Evolutionary conservation across 148 eudicot genomes (phyloP), one percentile per base, ranked within the genome.

Genomic region (Rhododendron molle): DNA sequence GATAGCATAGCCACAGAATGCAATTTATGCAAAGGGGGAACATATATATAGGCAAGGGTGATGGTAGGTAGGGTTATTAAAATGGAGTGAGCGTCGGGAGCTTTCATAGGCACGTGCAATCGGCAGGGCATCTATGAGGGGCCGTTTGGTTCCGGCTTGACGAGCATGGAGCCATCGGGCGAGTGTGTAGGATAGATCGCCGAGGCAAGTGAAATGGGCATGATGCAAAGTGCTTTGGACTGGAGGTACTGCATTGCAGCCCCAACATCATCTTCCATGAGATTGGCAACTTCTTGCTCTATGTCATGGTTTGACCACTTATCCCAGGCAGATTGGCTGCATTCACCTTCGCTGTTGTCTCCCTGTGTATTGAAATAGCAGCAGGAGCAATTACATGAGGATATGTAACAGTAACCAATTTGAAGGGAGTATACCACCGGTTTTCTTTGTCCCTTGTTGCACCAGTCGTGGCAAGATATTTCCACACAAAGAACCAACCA

Each of bases 151-250:
- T 92, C 91, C 26, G 91, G 84, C 88, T 92, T 92, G 83, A 89
- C 89, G 6, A 77, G 80, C 9, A 89, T 71, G 49, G 88, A 34
- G 81, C 83, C 84, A 18, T 90, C 91, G 1, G 87, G 65, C 38
- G 87, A 46, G 56, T 78, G 91, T 13, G 84, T 83, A 46, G 92
- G 93, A 86, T 92, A 92, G 80, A 92, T 89, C 3, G 90, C 87
- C 13, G 94, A 85, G 78, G 96, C 96, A 80, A 93, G 96, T 82
- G 96, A 93, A n/a, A 92, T 83, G 38, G 96, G 96, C 96, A 93
- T 93, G 81, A 93, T 93, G 79, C 96, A 93, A 60, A 93, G 93
- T 81, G 91, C 90, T 85, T 93, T 93, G 13, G 96, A 91, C 76
- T 93, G 96, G 60, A 93, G 94, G 83, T 89, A 92, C 79, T 93